A percentile compares a stretch with the other conserved stretches of the same genome.
These are phyloP conservation scores for Kodamaea hsintzibuensis DNA, from an alignment of 805 yeast species.

Conservation along the genomic window DNA sequence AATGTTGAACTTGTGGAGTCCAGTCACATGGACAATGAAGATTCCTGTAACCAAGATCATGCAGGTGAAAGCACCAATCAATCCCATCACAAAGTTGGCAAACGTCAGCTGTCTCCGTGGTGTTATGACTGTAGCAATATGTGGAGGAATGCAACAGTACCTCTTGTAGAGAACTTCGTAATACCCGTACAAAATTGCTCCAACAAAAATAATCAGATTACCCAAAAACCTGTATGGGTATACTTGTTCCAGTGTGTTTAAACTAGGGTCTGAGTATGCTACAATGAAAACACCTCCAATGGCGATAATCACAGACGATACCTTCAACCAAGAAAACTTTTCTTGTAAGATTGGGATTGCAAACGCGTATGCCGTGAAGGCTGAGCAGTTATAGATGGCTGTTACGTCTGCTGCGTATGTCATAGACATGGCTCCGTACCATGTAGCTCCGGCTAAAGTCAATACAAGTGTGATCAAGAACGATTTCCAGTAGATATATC, in stretches of 20 bases:
- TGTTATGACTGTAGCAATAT: constrained; percentile 41
- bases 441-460: constrained; percentile 75
- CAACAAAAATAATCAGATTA: constrained; percentile 65
- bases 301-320: constrained; percentile 68
- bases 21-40: constrained; percentile 50
- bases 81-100: constrained; percentile 72
- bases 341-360: constrained; percentile 76
- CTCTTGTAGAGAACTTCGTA: constrained; percentile 84
- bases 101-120: constrained; percentile 74
- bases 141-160: constrained; percentile 70
- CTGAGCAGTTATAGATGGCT: constrained; percentile 88
- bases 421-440: constrained; percentile 82
- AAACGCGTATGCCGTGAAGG: constrained; percentile 83
- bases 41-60: constrained; percentile 50
- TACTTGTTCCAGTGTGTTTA: constrained; percentile 19
- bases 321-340: constrained; percentile 60
- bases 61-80: constrained; percentile 61
- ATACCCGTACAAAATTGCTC: constrained; percentile 77
- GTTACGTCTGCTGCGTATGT: constrained; percentile 86
- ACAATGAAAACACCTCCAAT: constrained; percentile 75
- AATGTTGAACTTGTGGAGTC: constrained; percentile 57
- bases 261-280: constrained; percentile 54
- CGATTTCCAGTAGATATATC: constrained; percentile 46
- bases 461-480: constrained; percentile 54
- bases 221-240: constrained; percentile 69